Percentiles rank a stretch among this genome's conserved stretches.
These are phyloP conservation scores for Eutypella sp. DNA, from an alignment of 2,329 filamentous ascomycete genomes.

Conservation along the genomic window DNA sequence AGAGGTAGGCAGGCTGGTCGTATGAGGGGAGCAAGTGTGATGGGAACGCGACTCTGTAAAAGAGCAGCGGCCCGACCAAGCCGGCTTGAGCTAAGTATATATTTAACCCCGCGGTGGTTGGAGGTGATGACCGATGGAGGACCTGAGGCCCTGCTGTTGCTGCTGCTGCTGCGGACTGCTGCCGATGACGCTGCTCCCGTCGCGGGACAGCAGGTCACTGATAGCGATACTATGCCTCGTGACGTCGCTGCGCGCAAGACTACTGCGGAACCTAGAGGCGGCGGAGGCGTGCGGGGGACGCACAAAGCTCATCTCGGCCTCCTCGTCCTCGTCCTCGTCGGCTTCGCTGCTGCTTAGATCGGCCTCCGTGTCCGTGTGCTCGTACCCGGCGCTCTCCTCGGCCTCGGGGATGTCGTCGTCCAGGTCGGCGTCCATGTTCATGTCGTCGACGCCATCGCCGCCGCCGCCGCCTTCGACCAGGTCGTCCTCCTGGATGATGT, in stretches of 20 bases:
- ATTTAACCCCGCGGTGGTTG: conserved; percentile 15
- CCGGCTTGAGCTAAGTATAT: background rate
- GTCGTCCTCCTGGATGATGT: conserved; percentile 61
- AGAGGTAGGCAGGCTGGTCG: too few relatives aligned
- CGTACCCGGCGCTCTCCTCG: conserved; percentile 60
- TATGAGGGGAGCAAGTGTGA: too few relatives aligned
- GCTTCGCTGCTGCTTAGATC: conserved; percentile 50
- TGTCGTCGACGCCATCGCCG: conserved; percentile 29
- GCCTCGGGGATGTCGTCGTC: conserved; percentile 68
- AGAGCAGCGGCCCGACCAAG: too few relatives aligned
- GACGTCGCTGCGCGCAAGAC: conserved; percentile 35
- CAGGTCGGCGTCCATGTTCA: conserved; percentile 63
- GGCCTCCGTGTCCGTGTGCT: conserved; percentile 73
- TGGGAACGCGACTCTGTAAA: too few relatives aligned
- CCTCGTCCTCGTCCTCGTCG: conserved; percentile 29
- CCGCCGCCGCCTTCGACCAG: conserved; percentile 34
- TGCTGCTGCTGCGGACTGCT: conserved; percentile 49
- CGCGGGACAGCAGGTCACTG: conserved; percentile 49
- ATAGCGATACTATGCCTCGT: conserved; percentile 52
- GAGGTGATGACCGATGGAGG: conserved; percentile 9
- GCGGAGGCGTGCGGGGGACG: conserved; percentile 25
- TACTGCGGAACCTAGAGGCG: conserved; percentile 26
- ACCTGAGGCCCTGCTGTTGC: conserved; percentile 31
- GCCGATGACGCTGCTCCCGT: conserved; percentile 53
- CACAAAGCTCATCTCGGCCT: conserved; percentile 34